Evolutionary conservation across 495 filamentous ascomycete species (phyloP).

Genomic region (Parmelia sp.): DNA sequence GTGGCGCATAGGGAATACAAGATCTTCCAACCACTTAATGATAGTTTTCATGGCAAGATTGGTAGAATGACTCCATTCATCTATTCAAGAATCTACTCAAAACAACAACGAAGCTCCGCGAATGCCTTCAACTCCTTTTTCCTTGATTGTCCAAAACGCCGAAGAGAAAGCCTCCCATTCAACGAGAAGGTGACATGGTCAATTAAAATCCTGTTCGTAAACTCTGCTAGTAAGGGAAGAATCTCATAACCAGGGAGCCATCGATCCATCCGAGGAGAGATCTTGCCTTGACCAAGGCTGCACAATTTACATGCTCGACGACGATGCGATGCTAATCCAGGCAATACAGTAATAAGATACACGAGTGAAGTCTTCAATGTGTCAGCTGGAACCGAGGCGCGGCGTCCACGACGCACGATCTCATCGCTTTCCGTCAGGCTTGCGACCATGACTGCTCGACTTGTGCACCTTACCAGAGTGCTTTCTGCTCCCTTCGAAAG

Average conservation of each 20-base stretch:
- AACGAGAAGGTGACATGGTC: background rate
- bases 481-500: slow-evolving; percentile 2
- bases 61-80: slow-evolving; percentile 1
- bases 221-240: background rate
- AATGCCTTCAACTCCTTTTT: background rate
- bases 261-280: background rate
- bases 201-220: background rate
- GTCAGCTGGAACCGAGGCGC: background rate
- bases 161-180: background rate
- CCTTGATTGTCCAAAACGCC: background rate
- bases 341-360: background rate
- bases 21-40: slow-evolving; percentile 4
- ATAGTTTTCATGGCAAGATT: background rate
- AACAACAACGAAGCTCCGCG: background rate
- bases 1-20: slow-evolving; percentile 19
- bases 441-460: slow-evolving; percentile 1
- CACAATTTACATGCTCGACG: background rate
- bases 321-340: background rate
- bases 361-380: background rate
- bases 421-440: background rate
- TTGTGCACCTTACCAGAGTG: slow-evolving; percentile 6
- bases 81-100: background rate
- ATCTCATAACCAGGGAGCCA: background rate
- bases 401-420: background rate
- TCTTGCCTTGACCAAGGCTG: background rate